Evolutionary conservation across 2,329 filamentous ascomycete genomes (phyloP).

Genomic region (Mycocentrospora acerina): DNA sequence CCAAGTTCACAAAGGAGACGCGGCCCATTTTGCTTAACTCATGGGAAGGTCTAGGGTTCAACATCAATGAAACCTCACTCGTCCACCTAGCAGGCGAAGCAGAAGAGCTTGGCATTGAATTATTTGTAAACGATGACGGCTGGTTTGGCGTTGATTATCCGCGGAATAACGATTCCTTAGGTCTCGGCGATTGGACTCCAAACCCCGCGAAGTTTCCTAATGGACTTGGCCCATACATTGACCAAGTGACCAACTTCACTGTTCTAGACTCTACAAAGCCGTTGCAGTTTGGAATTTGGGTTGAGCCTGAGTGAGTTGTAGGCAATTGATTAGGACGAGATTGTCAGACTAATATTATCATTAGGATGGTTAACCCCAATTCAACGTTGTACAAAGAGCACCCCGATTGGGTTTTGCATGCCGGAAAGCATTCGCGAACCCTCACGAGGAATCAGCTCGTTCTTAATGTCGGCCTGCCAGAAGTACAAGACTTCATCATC

Average conservation of each 20-base stretch:
- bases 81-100: slow-evolving; percentile 58
- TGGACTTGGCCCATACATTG: slow-evolving; percentile 56
- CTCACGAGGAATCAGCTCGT: slow-evolving; percentile 61
- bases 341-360: too few relatives aligned
- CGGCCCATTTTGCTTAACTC: slow-evolving; percentile 63
- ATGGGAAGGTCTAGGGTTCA: slow-evolving; percentile 64
- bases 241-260: slow-evolving; percentile 53
- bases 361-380: slow-evolving; percentile 62
- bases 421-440: slow-evolving; percentile 58
- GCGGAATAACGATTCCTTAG: slow-evolving; percentile 58
- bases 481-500: slow-evolving; percentile 66
- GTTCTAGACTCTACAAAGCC: slow-evolving; percentile 51
- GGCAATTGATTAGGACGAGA: too few relatives aligned
- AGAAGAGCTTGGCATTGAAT: slow-evolving; percentile 60
- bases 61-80: slow-evolving; percentile 60
- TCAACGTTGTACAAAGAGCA: slow-evolving; percentile 63
- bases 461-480: slow-evolving; percentile 60
- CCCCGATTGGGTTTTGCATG: slow-evolving; percentile 64
- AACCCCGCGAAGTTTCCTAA: slow-evolving; percentile 62
- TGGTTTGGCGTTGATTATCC: slow-evolving; percentile 68
- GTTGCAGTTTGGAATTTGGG: slow-evolving; percentile 65
- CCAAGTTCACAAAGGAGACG: slow-evolving; percentile 55
- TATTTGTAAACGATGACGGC: slow-evolving; percentile 67
- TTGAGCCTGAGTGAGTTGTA: slow-evolving; percentile 57
- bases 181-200: slow-evolving; percentile 64